These are phyloP conservation scores for Themeda triandra DNA, from an alignment of 176 grass and related monocot species.

Conservation along the genomic window DNA sequence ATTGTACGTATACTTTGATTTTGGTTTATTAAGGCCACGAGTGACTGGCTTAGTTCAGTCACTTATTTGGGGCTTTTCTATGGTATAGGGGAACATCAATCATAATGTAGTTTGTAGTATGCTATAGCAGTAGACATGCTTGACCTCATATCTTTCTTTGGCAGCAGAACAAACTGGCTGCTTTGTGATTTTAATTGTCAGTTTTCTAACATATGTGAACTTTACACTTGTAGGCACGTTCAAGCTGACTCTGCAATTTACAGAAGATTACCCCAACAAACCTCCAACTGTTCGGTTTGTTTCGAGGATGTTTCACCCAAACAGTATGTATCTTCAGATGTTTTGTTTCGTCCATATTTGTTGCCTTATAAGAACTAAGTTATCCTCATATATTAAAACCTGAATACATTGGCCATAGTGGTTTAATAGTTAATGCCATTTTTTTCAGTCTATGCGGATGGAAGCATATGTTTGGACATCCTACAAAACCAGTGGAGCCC, in stretches of 20 bases:
- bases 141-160: background rate
- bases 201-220: conserved; percentile 7
- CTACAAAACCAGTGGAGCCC: conserved; percentile 99
- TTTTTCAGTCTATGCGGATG: conserved; percentile 80
- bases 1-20: background rate
- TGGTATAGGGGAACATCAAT: background rate
- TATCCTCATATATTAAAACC: background rate
- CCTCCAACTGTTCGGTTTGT: conserved; percentile 89
- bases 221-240: conserved; percentile 65
- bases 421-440: conserved; percentile 9
- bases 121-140: background rate
- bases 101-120: background rate
- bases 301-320: conserved; percentile 97
- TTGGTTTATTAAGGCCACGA: background rate
- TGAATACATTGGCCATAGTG: background rate
- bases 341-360: too few species aligned
- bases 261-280: conserved; percentile 98
- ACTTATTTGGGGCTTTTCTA: background rate
- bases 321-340: conserved; percentile 53
- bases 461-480: conserved; percentile 98
- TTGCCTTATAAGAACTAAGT: background rate
- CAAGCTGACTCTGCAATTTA: conserved; percentile 84
- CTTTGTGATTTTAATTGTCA: background rate
- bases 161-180: background rate
- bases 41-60: background rate